A percentile compares a stretch with the other conserved stretches of the same genome.
phyloP scores from a whole-genome alignment of 78 protist genomes.

The Dictyostelium brefeldianum region DNA sequence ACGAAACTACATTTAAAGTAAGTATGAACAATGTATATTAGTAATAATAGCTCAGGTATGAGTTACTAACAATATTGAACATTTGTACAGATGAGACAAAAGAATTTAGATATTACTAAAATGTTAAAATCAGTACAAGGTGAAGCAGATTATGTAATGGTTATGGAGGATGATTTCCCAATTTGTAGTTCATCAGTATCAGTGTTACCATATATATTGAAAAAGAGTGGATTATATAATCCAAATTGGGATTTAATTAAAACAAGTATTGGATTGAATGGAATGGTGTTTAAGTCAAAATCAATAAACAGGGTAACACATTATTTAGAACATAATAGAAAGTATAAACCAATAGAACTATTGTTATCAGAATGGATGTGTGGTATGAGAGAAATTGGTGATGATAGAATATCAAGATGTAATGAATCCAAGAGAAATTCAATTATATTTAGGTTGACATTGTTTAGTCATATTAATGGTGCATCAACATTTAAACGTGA shows the following conservation, averaged over 20 bases:
- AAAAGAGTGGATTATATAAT: constrained; percentile 13
- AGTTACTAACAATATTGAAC: not conserved
- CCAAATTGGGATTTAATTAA: constrained; percentile 32
- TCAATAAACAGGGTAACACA: not conserved
- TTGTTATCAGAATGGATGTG: constrained; percentile 61
- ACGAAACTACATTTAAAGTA: constrained; percentile 2
- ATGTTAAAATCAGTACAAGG: not conserved
- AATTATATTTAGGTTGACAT: constrained; percentile 29
- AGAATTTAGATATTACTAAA: not conserved
- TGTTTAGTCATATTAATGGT: constrained; percentile 8
- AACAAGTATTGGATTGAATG: constrained; percentile 18
- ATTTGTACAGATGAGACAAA: constrained; percentile 23
- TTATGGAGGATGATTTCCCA: constrained; percentile 41
- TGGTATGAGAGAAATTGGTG: constrained; percentile 50
- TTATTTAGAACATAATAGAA: constrained; percentile 15
- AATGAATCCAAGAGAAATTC: not conserved
- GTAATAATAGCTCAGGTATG: not conserved
- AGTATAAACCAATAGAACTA: constrained; percentile 4
- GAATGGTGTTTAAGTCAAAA: not conserved
- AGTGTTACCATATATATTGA: constrained; percentile 26
- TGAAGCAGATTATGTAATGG: constrained; percentile 21
- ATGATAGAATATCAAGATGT: constrained; percentile 22
- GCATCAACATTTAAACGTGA: not conserved
- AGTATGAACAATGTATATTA: not conserved
- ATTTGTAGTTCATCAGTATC: constrained; percentile 27